phyloP scores from a whole-genome alignment of 2,329 filamentous ascomycete species.

The Sporothrix phasma region DNA sequence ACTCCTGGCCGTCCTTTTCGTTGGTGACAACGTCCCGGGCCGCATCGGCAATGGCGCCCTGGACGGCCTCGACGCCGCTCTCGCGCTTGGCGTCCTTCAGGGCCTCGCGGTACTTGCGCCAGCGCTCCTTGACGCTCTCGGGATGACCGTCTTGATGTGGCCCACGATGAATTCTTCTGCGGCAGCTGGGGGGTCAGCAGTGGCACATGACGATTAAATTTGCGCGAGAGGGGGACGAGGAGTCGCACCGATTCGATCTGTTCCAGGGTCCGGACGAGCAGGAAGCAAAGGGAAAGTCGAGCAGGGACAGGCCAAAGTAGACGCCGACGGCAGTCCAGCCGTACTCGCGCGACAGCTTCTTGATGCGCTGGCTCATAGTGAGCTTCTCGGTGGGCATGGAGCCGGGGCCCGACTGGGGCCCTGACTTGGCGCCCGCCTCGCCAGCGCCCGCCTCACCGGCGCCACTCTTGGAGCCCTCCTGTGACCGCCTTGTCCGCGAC shows the following conservation, averaged over 20 bases:
- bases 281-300: slow-evolving; percentile 92
- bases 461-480: slow-evolving; percentile 14
- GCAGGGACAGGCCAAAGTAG: slow-evolving; percentile 68
- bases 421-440: background rate
- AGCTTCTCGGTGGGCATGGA: slow-evolving; percentile 25
- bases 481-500: slow-evolving; percentile 21
- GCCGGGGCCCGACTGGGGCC: background rate
- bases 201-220: too few relatives aligned
- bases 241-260: slow-evolving; percentile 67
- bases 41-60: background rate
- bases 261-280: slow-evolving; percentile 71
- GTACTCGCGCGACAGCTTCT: slow-evolving; percentile 81
- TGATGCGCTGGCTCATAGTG: slow-evolving; percentile 61
- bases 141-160: slow-evolving; percentile 47
- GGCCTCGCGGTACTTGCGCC: slow-evolving; percentile 39
- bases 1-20: background rate
- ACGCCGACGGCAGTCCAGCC: slow-evolving; percentile 91
- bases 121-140: slow-evolving; percentile 45
- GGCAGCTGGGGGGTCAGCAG: slow-evolving; percentile 34
- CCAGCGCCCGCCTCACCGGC: background rate
- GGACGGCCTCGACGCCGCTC: slow-evolving; percentile 32
- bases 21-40: background rate
- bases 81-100: slow-evolving; percentile 38
- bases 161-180: slow-evolving; percentile 60
- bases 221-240: background rate